Evolutionary conservation across 768 basidiomycete species (phyloP), one percentile per base, ranked within the genome.

Genomic region (Roridomyces roridus): DNA sequence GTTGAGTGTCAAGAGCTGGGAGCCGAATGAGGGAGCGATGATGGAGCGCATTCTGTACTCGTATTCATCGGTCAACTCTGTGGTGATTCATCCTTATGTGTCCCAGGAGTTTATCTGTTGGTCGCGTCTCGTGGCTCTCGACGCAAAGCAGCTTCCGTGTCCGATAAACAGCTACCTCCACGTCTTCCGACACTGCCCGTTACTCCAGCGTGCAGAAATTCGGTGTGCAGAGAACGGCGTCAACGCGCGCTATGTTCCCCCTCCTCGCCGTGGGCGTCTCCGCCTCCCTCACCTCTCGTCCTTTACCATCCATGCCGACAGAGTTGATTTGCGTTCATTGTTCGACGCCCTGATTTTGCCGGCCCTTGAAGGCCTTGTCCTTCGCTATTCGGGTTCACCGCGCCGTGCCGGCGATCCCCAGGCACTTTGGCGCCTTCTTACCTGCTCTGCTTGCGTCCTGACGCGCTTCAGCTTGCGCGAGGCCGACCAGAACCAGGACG

Each of bases 41-140:
- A 21, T 45, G 35, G 57, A 55, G 24, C 55, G 47, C 50, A 55
- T 46, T 40, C 14, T 63, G n/a, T 55, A 59, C 42, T 55, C 57
- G 0, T 59, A 59, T 42, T 25, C 25, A 1, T 47, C 57, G 40
- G 40, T 63, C 17, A 34, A 34, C 7, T 63, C 61, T 10, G n/a
- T 63, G 43, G 57, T 59, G 10, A 40, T 59, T 31, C 57, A 59
- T 41, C 37, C 26, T 21, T 43, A 20, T 17, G 23, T 51, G 41
- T n/a, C 41, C 2, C 61, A 63, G 29, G 42, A 49, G 6, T 56
- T 46, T 21, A 4, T 59, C 5, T 39, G 21, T 24, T 63, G 61
- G 61, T 49, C 11, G 5, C 52, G 29, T 12, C 61, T 63, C 20
- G 59, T 49, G 5, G 24, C 23, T 14, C 46, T 63, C 21, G 61